phyloP scores from a whole-genome alignment of 208 protist species.

The Leishmania tropica region DNA sequence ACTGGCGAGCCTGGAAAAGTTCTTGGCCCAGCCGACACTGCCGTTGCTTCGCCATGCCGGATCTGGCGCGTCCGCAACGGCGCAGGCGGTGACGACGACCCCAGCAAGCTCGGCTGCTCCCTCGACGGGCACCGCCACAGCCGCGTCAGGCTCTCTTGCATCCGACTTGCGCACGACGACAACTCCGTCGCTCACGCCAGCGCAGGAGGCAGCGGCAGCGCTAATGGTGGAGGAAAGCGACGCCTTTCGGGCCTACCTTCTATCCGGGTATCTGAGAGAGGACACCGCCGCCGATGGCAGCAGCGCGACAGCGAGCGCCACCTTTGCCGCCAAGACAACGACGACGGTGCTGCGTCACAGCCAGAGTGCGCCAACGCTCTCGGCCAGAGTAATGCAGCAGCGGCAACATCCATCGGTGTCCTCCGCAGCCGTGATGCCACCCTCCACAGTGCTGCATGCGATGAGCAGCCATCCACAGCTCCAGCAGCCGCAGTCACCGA shows the following conservation, averaged over 20 bases:
- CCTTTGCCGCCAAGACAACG: not conserved
- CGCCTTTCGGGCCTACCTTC: slow-evolving; percentile 17
- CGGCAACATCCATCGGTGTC: not conserved
- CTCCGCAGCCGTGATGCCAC: not conserved
- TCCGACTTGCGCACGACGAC: not conserved
- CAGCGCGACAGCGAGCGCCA: not conserved
- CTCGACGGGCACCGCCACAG: not conserved
- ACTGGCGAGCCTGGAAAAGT: slow-evolving; percentile 37
- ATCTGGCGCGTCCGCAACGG: not conserved
- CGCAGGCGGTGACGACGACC: not conserved
- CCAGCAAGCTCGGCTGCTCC: not conserved
- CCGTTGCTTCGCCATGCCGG: slow-evolving; percentile 9
- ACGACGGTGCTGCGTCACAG: slow-evolving; percentile 2
- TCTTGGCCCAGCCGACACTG: slow-evolving; percentile 29
- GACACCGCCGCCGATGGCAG: not conserved
- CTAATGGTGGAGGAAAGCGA: slow-evolving; percentile 30
- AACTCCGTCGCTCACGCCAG: slow-evolving; percentile 8
- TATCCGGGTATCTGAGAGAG: slow-evolving; percentile 15
- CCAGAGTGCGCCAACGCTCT: slow-evolving; percentile 11
- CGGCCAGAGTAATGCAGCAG: not conserved
- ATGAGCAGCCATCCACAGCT: not conserved
- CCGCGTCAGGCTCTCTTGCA: not conserved
- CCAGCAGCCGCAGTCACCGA: not conserved
- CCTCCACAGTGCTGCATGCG: not conserved
- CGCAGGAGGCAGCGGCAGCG: slow-evolving; percentile 16